Percentiles rank a stretch among this genome's conserved stretches.
Conservation (phyloP, 176 grass and related monocot genomes). For the Olyra latifolia region DNA sequence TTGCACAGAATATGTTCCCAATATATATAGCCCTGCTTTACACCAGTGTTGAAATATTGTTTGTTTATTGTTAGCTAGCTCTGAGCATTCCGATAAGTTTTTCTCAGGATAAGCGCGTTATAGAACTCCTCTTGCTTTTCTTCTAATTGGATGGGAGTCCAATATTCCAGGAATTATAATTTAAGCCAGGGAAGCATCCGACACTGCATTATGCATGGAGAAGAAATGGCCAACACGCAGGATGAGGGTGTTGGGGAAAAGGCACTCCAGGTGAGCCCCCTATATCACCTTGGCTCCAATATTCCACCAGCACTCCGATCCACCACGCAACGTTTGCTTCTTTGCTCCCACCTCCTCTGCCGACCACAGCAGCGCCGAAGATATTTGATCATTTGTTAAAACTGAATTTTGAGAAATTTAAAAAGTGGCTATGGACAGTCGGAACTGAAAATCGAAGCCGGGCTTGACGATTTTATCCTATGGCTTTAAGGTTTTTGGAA, state of each 20-base stretch:
- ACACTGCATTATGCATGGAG: neutral
- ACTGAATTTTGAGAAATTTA: too few species aligned
- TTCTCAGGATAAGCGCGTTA: neutral
- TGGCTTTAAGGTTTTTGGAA: too few species aligned
- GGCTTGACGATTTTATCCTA: too few species aligned
- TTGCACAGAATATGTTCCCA: too few species aligned
- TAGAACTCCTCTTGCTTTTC: neutral
- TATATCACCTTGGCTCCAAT: neutral
- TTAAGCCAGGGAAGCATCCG: neutral
- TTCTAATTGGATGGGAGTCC: neutral
- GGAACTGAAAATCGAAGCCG: too few species aligned
- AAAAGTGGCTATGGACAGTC: too few species aligned
- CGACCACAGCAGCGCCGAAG: too few species aligned
- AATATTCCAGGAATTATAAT: neutral
- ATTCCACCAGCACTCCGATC: conserved; percentile 10
- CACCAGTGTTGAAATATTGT: too few species aligned
- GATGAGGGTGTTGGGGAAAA: conserved; percentile 34
- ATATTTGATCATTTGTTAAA: too few species aligned
- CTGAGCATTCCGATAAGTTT: neutral
- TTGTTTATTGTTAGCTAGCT: neutral
- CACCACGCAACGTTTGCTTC: neutral
- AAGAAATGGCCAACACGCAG: conserved; percentile 19
- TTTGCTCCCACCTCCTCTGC: neutral
- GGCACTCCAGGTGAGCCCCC: neutral
- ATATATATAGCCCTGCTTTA: too few species aligned